Base-by-base conservation (phyloP, 305 asterid species). In the Fraxinus albicans region DNA sequence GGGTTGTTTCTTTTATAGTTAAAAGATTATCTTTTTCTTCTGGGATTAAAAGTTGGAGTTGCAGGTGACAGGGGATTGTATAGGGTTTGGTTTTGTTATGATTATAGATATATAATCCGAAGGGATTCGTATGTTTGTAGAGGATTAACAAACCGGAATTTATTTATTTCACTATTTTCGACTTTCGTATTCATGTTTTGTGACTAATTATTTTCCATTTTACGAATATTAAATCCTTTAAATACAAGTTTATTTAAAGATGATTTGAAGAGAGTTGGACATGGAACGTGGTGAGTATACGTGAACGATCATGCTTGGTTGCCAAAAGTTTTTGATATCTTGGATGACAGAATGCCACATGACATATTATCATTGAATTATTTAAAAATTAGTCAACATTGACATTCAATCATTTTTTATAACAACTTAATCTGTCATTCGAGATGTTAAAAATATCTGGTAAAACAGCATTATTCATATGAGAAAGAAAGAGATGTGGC, bases 71-170 rank as follows among this genome's bases (percentile, higher is more conserved):
- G 55, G 81, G 81, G 76, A n/a, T 79, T 69, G 81, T 31, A 35
- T 69, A 80, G 25, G 38, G 60, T 40, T 73, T 78, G 77, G 25
- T 38, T 60, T 78, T 67, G 7, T 33, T 82, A 44, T 75, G 8
- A 25, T n/a, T 73, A 60, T 35, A 25, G 73, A 50, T 60, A 23
- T 23, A 73, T 38, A 86, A 78, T 81, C 82, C 83, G 53, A 85
- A 83, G 84, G 77, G 87, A 83, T 86, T 78, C 3, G 69, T 75
- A 65, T 67, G 67, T 29, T 23, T 73, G 15, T 60, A 44, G 70
- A 27, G 12, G 75, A 79, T 80, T 80, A 80, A 67, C 72, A 82
- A 79, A 13, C 73, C 27, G 36, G 67, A 65, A 75, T 35, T 73
- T 73, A 81, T 38, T 40, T 75, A 75, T n/a, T 19, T 19, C 29